A percentile compares a stretch with the other conserved stretches of the same genome.
phyloP scores from a whole-genome alignment of 257 asterid species.

The Capsicum baccatum region DNA sequence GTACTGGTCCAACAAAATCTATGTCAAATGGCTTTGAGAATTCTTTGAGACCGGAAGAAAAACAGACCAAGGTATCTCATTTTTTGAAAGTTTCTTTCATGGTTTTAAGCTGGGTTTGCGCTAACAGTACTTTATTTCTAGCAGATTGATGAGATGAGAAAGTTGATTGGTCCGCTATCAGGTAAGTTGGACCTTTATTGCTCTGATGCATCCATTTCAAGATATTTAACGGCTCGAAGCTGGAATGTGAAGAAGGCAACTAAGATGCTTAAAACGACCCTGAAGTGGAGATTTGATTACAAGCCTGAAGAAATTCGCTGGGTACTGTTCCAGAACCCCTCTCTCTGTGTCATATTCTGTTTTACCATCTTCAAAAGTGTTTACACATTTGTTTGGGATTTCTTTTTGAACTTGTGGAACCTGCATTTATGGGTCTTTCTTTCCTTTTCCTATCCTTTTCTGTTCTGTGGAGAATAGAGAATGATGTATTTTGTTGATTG shows the following conservation, averaged over 20 bases:
- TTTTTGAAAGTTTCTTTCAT: neutral
- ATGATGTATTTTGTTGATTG: neutral
- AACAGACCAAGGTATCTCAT: slow-evolving; percentile 66
- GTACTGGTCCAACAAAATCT: slow-evolving; percentile 38
- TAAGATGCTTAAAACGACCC: slow-evolving; percentile 82
- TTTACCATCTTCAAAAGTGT: neutral
- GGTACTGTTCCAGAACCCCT: slow-evolving; percentile 47
- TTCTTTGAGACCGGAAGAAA: slow-evolving; percentile 46
- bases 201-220: slow-evolving; percentile 65
- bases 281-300: slow-evolving; percentile 80
- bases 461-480: neutral
- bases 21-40: slow-evolving; percentile 49
- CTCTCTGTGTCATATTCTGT: neutral
- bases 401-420: slow-evolving; percentile 12
- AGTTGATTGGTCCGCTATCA: slow-evolving; percentile 68
- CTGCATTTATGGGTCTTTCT: neutral
- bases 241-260: slow-evolving; percentile 92
- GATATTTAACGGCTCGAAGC: slow-evolving; percentile 82
- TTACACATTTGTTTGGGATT: neutral
- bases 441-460: neutral
- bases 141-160: slow-evolving; percentile 83
- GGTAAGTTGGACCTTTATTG: slow-evolving; percentile 66
- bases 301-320: slow-evolving; percentile 85
- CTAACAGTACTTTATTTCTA: neutral
- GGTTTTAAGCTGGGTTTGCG: slow-evolving; percentile 5